Evolutionary conservation across 2,329 filamentous ascomycete species (phyloP), one percentile per base, ranked within the genome.

Genomic region (Fusarium sp.): DNA sequence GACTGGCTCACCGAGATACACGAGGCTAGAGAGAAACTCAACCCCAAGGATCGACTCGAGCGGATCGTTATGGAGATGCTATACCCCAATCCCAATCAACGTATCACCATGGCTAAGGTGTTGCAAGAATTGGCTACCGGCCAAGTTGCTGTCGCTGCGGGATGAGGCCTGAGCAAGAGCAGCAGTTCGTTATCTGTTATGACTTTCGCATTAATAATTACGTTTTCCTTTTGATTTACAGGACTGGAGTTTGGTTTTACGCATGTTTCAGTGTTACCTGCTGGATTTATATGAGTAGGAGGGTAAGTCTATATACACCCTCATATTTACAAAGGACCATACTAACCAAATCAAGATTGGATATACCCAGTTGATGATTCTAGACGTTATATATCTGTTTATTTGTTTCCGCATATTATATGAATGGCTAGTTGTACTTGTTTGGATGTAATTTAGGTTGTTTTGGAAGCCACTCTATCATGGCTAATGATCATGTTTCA

Each of bases 1-100:
- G 80, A 82, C 59, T 89, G 87, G 87, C 80, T 89, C 46, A 79
- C 75, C 41, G 86, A 88, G 77, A 81, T 89, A 44, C 81, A 80
- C 45, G 82, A 84, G 46, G 84, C 84, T 20, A 81, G 84, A 67
- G 79, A 80, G 61, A 79, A 75, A 41, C 82, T 89, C 4, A 81
- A 84, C 72, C 65, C 74, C 9, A 79, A 80, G 25, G 85, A 88
- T 72, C 80, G 79, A 49, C 76, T 89, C 40, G 86, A 89, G 77
- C 78, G 81, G 18, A 76, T 89, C 12, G 82, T 88, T 18, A 78
- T 79, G 60, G 84, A 87, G 37, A 89, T 89, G 87, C 71, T 89
- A 62, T 80, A 80, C 9, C 83, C 86, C 6, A 83, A 85, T 57
- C 85, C 83, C 12, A 77, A 77, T 55, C 82, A 87, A 56, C 82